A percentile compares a stretch with the other conserved stretches of the same genome.
These are phyloP conservation scores for Knufia fluminis DNA, from an alignment of 2,329 filamentous ascomycete genomes.

Conservation along the genomic window DNA sequence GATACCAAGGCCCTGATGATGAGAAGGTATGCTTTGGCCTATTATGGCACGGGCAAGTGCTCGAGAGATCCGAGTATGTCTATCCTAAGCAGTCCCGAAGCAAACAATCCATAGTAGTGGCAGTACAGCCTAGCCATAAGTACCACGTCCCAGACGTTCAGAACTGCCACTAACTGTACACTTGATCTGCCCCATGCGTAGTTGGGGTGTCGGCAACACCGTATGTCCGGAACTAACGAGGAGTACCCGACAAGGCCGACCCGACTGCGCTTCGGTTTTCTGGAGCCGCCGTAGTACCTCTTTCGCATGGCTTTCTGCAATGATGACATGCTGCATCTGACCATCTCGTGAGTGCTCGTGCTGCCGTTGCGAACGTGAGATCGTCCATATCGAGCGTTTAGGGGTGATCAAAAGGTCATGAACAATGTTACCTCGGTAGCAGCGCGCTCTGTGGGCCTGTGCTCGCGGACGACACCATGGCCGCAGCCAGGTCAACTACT, in stretches of 20 bases:
- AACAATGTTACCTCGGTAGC: constrained; percentile 22
- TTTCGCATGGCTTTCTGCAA: neutral
- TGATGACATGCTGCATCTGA: neutral
- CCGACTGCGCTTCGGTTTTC: neutral
- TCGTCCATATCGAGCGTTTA: neutral
- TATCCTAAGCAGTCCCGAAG: neutral
- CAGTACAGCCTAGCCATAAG: no score
- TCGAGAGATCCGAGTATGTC: no score
- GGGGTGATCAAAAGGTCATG: constrained; percentile 10
- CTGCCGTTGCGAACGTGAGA: neutral
- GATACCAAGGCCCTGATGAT: no score
- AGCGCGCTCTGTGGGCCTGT: constrained; percentile 17
- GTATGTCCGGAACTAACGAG: no score
- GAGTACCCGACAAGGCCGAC: no score
- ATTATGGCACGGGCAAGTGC: no score
- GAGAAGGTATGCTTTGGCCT: no score
- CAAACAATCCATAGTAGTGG: neutral
- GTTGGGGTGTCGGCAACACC: no score
- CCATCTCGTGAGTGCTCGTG: neutral
- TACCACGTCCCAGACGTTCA: no score
- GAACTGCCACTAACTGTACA: no score
- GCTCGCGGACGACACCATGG: constrained; percentile 14
- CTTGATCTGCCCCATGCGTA: no score
- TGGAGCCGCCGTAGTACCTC: neutral
- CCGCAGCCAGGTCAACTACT: constrained; percentile 7